phyloP scores from a whole-genome alignment of 2,329 filamentous ascomycete species.

The Alternaria angustiovoidea region DNA sequence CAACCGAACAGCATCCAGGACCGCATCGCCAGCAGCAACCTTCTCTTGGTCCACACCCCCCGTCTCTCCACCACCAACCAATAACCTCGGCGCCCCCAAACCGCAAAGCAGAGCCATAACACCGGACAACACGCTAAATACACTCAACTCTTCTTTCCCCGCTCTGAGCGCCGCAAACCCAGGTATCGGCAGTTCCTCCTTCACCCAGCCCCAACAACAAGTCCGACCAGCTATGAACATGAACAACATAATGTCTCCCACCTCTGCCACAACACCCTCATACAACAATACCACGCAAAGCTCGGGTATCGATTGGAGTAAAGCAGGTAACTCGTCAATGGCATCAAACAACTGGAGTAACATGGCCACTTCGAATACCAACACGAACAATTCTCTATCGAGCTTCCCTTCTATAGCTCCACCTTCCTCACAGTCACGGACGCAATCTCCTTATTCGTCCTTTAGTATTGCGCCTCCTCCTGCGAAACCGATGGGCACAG shows the following conservation, averaged over 20 bases:
- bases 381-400: constrained; percentile 36
- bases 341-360: constrained; percentile 37
- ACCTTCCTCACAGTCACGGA: constrained; percentile 38
- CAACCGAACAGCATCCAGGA: constrained; percentile 38
- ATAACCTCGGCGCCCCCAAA: constrained; percentile 34
- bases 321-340: constrained; percentile 29
- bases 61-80: constrained; percentile 45
- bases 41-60: constrained; percentile 58
- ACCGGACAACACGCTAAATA: constrained; percentile 59
- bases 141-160: constrained; percentile 47
- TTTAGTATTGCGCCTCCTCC: constrained; percentile 53
- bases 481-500: constrained; percentile 19
- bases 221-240: constrained; percentile 44
- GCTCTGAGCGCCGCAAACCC: constrained; percentile 48
- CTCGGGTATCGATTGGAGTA: constrained; percentile 42
- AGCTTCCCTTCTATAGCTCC: constrained; percentile 64
- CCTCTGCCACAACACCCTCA: constrained; percentile 28
- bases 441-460: constrained; percentile 42
- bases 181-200: constrained; percentile 44
- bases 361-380: constrained; percentile 15
- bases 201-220: constrained; percentile 52
- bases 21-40: constrained; percentile 46
- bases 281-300: constrained; percentile 30
- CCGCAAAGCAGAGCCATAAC: constrained; percentile 58
- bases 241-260: constrained; percentile 40